Evolutionary conservation across 2,329 filamentous ascomycete species (phyloP), one percentile per base, ranked within the genome.

Genomic region (Dryadomyces quercivorus): DNA sequence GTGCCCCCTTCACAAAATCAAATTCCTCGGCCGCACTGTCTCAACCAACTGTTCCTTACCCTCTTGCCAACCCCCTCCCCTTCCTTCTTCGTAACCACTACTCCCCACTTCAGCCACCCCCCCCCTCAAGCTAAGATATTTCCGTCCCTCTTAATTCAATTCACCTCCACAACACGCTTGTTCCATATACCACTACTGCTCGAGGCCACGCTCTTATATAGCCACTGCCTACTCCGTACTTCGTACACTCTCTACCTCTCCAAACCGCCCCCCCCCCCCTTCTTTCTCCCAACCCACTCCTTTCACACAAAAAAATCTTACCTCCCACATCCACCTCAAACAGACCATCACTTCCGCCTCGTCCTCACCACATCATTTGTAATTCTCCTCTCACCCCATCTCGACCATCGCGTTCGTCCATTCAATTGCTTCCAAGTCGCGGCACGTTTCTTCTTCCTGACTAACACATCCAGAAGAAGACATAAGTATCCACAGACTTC

Each of bases 21-120:
- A 44, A 58, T 42, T 50, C 54, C 36, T 50, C 46, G 34, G 52
- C 31, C 54, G 56, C 56, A 51, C 38, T 43, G 38, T 53, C 48
- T 53, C 9, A 20, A 42, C 26, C 18, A 13, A n/a, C 38, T 15
- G 12, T 42, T 44, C 16, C 4, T 18, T 44, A 45, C 15, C 26
- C 3, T 47, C 53, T 45, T 31, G 18, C 36, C 48, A 31, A 47
- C 42, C 43, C 50, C 31, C 21, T 47, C 52, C 36, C 50, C 45
- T 50, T 52, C 47, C 40, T 15, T 7, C 42, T 43, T 50, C 47
- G 4, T 40, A 40, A 40, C 15, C 36, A 40, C 36, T 5, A 3
- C 58, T 60, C 58, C 56, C 57, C 57, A 56, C 57, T 57, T 54
- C 56, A 57, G 49, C 57, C 57, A 59, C 58, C 15, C 36, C 36